Conservation (phyloP, 768 basidiomycete species). For the Gymnopilus dilepis region DNA sequence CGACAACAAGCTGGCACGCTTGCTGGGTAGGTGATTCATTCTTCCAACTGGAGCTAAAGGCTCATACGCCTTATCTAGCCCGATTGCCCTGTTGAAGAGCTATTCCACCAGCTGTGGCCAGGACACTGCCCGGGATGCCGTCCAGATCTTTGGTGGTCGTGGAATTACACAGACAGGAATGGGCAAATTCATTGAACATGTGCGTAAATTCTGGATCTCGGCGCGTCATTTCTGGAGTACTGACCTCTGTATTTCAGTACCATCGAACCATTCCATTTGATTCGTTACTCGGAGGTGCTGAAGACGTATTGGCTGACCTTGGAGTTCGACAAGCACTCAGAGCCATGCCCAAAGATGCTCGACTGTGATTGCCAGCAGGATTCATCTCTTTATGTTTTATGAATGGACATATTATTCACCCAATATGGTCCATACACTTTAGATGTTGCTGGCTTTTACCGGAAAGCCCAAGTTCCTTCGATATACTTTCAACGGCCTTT, state of each 20-base stretch:
- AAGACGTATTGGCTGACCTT: constrained; percentile 76
- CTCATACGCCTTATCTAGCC: constrained; percentile 38
- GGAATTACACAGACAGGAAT: constrained; percentile 85
- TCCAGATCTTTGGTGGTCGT: constrained; percentile 82
- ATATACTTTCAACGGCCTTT: too few species aligned
- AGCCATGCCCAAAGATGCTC: constrained; percentile 67
- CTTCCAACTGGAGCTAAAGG: too few species aligned
- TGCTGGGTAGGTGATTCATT: constrained; percentile 69
- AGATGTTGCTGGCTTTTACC: background rate
- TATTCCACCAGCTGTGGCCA: constrained; percentile 66
- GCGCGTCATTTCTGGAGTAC: background rate
- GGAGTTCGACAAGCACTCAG: constrained; percentile 78
- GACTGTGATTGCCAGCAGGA: constrained; percentile 45
- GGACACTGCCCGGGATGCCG: constrained; percentile 64
- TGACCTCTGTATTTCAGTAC: constrained; percentile 45
- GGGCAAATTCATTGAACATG: constrained; percentile 78
- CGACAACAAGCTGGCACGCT: constrained; percentile 77
- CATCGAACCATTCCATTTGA: constrained; percentile 73
- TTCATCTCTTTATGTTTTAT: background rate
- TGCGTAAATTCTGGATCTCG: constrained; percentile 39
- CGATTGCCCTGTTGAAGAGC: constrained; percentile 77
- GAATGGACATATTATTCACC: background rate
- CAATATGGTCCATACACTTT: background rate
- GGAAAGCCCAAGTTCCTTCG: too few species aligned
- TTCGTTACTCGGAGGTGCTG: constrained; percentile 68